Evolutionary conservation across 1,284 basidiomycete species (phyloP), one percentile per base, ranked within the genome.

Genomic region (Ustilago tritici): DNA sequence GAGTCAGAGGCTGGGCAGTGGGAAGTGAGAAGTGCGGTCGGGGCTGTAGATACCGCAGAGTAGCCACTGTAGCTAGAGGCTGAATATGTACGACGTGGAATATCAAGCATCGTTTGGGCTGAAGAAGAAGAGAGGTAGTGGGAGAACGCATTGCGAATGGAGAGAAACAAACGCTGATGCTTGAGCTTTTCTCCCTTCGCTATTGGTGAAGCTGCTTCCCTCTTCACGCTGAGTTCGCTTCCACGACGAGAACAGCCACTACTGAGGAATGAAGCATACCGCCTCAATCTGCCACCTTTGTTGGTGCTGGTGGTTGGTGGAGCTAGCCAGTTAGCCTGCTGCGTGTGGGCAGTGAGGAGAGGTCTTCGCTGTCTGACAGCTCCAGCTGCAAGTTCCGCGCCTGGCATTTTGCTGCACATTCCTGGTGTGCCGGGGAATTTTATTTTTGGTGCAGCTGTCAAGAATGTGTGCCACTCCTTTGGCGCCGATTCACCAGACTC

Each of bases 351-450:
- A 15, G 9, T 15, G 40, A 49, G 12, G 19, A 8, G 46, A 49
- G 46, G 46, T 3, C 1, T 11, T 17, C 31, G 31, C 14, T 46
- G 38, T 60, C 47, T 60, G 46, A 50, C 58, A 60, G 49, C n/a
- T 59, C 23, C 23, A 23, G 23, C 23, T 23, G 23, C 23, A 23
- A 23, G 23, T 23, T 23, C 41, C 41, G 19, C 47, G 47, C 28
- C 23, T 31, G 47, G 47, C 47, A 28, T 38, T 19, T 56, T 28
- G n/a, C 2, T 28, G 56, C 56, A 57, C 55, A 56, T 56, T 56
- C 55, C 55, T 2, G 36, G 3, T 36, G 19, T 28, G 46, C 12
- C 12, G 46, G 9, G 23, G 12, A 49, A 23, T 23, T 49, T 49
- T 28, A 15, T 9, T 23, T 49, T 49, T 49, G 11, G 2, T 40